Base-by-base conservation (phyloP, 148 eudicot species). In the Agrostemma githago region DNA sequence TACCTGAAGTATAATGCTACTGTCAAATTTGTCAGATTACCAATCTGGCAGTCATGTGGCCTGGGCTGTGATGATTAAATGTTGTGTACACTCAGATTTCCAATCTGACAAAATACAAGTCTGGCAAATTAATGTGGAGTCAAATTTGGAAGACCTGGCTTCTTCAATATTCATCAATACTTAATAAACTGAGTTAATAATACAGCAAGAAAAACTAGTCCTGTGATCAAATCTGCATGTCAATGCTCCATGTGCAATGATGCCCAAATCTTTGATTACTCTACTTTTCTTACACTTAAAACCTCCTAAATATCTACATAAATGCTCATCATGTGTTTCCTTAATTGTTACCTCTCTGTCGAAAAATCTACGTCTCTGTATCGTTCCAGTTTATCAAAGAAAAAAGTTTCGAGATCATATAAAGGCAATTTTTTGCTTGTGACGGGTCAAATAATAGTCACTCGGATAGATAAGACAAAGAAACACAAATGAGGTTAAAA, bases 11-110 rank as follows among this genome's bases (percentile, higher is more conserved):
- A 78, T 78, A 72, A 66, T 26, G 34, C 34, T 26, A 53, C 62
- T 38, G 39, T 19, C 48, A 61, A 72, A 0, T 56, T n/a, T 15
- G 66, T 56, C 68, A 62, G 53, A 60, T 60, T 60, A 57, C 16
- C 64, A 71, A 66, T 57, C 61, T 59, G 81, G 76, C 80, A 72
- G 46, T 51, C 76, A 72, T 78, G 66, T 78, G 76, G 76, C 77
- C 76, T 66, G 34, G 34, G 34, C 34, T 4, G 72, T 65, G 38
- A 15, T 74, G 76, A 74, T 74, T 74, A 62, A 43, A 17, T 38
- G 12, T 10, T 10, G 37, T 65, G 21, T 75, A 66, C 65, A 57
- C 66, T 58, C 69, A 66, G 19, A 54, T 54, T 40, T 66, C 63
- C 40, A 68, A 58, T 39, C 66, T 54, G 16, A 66, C 72, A 56